A percentile compares a stretch with the other conserved stretches of the same genome.
phyloP scores from a whole-genome alignment of 805 yeast species.

The Candida dendrica region DNA sequence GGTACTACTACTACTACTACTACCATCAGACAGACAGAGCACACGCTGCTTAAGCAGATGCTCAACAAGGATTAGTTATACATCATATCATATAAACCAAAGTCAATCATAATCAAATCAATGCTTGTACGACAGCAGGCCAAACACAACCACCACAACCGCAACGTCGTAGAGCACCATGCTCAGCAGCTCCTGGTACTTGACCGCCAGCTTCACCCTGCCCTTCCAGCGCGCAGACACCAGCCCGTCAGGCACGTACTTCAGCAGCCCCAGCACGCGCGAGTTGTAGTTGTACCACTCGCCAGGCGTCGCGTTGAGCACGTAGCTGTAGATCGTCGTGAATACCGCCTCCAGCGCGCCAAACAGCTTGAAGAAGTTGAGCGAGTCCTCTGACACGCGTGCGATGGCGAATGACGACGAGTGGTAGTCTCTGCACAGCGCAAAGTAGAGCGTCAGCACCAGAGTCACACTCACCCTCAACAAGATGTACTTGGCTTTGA shows the following conservation, averaged over 20 bases:
- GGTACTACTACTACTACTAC: too few relatives aligned
- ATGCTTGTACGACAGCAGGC: slow-evolving; percentile 12
- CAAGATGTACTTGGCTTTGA: slow-evolving; percentile 16
- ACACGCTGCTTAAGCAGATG: too few relatives aligned
- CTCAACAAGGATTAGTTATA: too few relatives aligned
- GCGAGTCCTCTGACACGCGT: slow-evolving; percentile 5
- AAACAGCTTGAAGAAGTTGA: slow-evolving; percentile 12
- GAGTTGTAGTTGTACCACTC: slow-evolving; percentile 17
- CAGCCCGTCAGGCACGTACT: slow-evolving; percentile 15
- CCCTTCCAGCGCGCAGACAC: slow-evolving; percentile 10
- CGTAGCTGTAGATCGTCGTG: slow-evolving; percentile 11
- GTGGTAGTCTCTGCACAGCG: slow-evolving; percentile 1
- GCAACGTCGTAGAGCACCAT: slow-evolving; percentile 18
- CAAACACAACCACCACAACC: slow-evolving; percentile 15
- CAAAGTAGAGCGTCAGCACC: slow-evolving; percentile 3
- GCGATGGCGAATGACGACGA: slow-evolving; percentile 6
- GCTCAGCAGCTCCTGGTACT: slow-evolving; percentile 17
- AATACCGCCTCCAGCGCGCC: slow-evolving; percentile 13
- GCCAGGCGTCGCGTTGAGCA: slow-evolving; percentile 6
- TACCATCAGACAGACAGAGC: too few relatives aligned
- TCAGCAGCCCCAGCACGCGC: slow-evolving; percentile 8
- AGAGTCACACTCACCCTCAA: slow-evolving; percentile 6
- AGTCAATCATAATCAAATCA: slow-evolving; percentile 1
- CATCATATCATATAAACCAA: too few relatives aligned
- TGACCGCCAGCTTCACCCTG: slow-evolving; percentile 15